Evolutionary conservation across 2,329 filamentous ascomycete species (phyloP).

Genomic region (Colletotrichum lentis): DNA sequence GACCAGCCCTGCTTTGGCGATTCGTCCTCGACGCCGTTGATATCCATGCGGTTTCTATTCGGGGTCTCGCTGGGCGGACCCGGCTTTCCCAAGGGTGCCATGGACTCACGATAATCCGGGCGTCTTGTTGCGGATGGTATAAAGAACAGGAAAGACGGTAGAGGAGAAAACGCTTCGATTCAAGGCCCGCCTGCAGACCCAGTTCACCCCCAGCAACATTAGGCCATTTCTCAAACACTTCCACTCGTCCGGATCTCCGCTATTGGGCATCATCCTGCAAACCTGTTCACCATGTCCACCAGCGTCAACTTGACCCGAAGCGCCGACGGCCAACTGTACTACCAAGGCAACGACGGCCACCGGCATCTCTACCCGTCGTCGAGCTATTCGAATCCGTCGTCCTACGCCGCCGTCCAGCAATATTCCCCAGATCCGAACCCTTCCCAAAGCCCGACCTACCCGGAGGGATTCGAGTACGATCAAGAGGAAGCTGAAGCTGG

Average conservation of each 20-base stretch:
- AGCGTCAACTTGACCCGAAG: background rate
- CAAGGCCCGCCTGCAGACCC: background rate
- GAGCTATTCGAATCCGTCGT: too few relatives aligned
- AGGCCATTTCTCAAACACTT: too few relatives aligned
- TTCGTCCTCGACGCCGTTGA: background rate
- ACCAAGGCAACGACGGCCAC: background rate
- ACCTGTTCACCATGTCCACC: background rate
- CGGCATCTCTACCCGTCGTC: background rate
- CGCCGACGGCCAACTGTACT: background rate
- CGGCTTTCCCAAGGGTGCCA: background rate
- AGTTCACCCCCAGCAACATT: background rate
- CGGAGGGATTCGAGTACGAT: background rate
- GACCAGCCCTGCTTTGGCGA: background rate
- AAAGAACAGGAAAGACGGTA: background rate
- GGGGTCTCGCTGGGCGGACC: background rate
- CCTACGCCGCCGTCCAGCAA: background rate
- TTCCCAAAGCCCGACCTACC: background rate
- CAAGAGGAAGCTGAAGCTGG: background rate
- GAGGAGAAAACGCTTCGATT: background rate
- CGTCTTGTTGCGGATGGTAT: background rate
- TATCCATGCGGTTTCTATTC: background rate
- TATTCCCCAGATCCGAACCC: background rate
- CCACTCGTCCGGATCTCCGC: too few relatives aligned
- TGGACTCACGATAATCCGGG: background rate
- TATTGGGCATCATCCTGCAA: background rate